Base-by-base conservation (phyloP, 345 rosid species). In the Hevea brasiliensis region DNA sequence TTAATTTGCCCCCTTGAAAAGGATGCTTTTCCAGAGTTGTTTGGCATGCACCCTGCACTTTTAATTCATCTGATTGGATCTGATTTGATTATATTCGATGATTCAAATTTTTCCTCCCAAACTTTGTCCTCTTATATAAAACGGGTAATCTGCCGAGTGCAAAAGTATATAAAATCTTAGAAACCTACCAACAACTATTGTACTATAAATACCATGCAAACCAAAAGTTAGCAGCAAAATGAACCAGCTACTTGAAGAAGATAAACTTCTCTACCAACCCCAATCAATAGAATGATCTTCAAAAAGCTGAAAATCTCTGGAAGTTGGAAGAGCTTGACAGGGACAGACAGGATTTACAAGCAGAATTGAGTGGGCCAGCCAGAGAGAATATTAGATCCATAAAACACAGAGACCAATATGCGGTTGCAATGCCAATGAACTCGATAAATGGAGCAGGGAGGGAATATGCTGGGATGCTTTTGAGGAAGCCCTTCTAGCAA, bases 261-360 rank as follows among this genome's bases (percentile, higher is more conserved):
- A 48, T 2, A 42, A 32, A 1, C 37, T 32, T 32, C 53, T 62
- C 74, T 64, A 68, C 61, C 53, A 50, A 70, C 51, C 42, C 63
- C 50, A 21, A 48, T 65, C 61, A 21, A 24, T 67, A 72, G 23
- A 47, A 40, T 2, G 68, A 40, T 62, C 21, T n/a, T 59, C 60
- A 51, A 15, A 55, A 72, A 44, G 47, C 15, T 53, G 72, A 23
- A 32, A 53, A 29, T 15, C 60, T 26, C 35, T 20, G 11, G 20
- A 17, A 29, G 48, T 26, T 8, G 50, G 50, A 24, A 62, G 69
- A 79, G 71, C 64, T 29, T 24, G 58, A 72, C 67, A 62, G 71
- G n/a, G 24, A 74, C 17, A 53, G 29, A 66, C 56, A 51, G 65
- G 64, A 80, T 83, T 72, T 75, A 75, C 84, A 70, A 26, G 17